Evolutionary conservation across 2,329 filamentous ascomycete species (phyloP).

Genomic region (Scedosporium aurantiacum): DNA sequence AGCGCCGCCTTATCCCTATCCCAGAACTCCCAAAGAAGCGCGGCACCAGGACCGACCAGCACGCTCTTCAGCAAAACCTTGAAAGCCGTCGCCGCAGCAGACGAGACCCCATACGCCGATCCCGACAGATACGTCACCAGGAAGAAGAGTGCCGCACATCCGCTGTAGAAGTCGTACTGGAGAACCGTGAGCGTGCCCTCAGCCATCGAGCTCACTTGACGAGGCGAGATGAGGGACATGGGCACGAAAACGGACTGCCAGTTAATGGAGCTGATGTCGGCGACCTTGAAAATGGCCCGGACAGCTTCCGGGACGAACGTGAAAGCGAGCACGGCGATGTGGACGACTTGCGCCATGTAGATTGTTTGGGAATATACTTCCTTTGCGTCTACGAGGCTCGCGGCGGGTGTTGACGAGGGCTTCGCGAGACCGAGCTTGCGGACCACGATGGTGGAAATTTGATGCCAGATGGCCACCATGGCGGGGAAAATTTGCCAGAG

Average conservation of each 20-base stretch:
- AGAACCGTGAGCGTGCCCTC: slow-evolving; percentile 10
- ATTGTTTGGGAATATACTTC: slow-evolving; percentile 10
- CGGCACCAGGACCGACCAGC: slow-evolving; percentile 12
- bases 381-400: slow-evolving; percentile 1
- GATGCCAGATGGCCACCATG: slow-evolving; percentile 10
- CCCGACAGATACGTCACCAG: slow-evolving; percentile 10
- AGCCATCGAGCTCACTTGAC: slow-evolving; percentile 6
- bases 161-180: slow-evolving; percentile 16
- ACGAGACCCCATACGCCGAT: not conserved
- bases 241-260: slow-evolving; percentile 10
- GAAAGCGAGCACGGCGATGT: slow-evolving; percentile 9
- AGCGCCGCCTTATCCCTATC: slow-evolving; percentile 10
- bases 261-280: not conserved
- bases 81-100: not conserved
- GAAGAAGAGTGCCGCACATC: slow-evolving; percentile 4
- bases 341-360: not conserved
- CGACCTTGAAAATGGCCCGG: not conserved
- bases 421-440: not conserved
- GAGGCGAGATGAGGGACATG: slow-evolving; percentile 5
- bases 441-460: slow-evolving; percentile 4
- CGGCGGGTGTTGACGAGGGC: not conserved
- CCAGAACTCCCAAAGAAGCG: slow-evolving; percentile 13
- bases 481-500: slow-evolving; percentile 16
- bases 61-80: slow-evolving; percentile 6
- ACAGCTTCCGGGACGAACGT: not conserved